Percentiles rank a stretch among this genome's conserved stretches.
phyloP scores from a whole-genome alignment of 164 flowering plant genomes.

The Aristolochia fimbriata region DNA sequence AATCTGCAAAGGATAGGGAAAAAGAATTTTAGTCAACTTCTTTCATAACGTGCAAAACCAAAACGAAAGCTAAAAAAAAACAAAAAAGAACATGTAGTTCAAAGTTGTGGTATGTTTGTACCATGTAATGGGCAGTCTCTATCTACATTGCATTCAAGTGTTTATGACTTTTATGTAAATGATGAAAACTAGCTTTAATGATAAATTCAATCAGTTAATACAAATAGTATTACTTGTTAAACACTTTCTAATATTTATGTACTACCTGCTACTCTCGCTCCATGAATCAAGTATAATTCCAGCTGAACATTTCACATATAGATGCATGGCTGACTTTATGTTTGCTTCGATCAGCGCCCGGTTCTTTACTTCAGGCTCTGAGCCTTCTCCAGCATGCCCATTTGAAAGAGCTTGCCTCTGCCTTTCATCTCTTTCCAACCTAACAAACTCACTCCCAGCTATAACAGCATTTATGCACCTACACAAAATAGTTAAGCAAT shows the following conservation, averaged over 20 bases:
- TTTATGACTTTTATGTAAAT: too few species aligned
- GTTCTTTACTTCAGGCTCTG: constrained; percentile 43
- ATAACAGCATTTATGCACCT: constrained; percentile 90
- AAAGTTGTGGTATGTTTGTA: too few species aligned
- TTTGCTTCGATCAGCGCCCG: constrained; percentile 53
- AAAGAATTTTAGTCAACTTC: background rate
- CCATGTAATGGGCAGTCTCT: too few species aligned
- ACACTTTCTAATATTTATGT: background rate
- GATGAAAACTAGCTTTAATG: too few species aligned
- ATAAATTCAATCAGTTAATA: too few species aligned
- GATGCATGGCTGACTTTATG: constrained; percentile 71
- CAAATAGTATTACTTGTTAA: too few species aligned
- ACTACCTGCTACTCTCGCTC: constrained; percentile 72
- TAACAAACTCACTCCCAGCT: constrained; percentile 79
- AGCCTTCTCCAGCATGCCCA: constrained; percentile 39
- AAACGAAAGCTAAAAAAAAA: too few species aligned
- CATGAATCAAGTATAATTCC: constrained; percentile 73
- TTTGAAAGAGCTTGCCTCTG: constrained; percentile 43
- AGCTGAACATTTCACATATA: constrained; percentile 63
- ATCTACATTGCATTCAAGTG: too few species aligned
- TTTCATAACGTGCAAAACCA: too few species aligned
- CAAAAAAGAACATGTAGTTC: too few species aligned
- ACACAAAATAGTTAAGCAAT: constrained; percentile 17
- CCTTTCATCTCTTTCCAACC: constrained; percentile 72
- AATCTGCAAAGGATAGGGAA: constrained; percentile 40